Base-by-base conservation (phyloP, 208 protist genomes). In the Trypanosomatidae sp. region DNA sequence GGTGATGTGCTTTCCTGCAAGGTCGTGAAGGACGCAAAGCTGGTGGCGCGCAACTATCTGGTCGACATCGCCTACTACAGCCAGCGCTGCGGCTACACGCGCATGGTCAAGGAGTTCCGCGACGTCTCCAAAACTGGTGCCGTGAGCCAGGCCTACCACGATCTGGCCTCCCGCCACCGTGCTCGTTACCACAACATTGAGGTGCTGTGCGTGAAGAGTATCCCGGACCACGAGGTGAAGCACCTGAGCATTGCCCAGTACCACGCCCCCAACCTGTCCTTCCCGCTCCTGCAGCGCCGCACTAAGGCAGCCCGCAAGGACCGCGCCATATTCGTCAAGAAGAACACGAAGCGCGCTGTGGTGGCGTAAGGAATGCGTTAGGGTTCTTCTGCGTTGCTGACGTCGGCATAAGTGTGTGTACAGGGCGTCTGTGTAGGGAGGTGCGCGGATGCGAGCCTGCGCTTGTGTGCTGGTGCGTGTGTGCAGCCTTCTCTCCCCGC, bases 71-170 rank as follows among this genome's bases (percentile, higher is more conserved):
- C 98, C 55, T 96, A 95, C 87, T 99, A 99, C 94, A 98, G 99
- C 90, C 98, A 98, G 71, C 94, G 98, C 74, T 98, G 90, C 77
- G 98, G 98, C 72, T 99, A 98, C 74, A 99, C 99, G 79, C 99
- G 99, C 95, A 99, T 99, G 93, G 98, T 99, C 90, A 99, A 99
- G 93, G 99, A 99, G 91, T 99, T 98, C 96, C 96, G 99, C 77
- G 99, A 99, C 68, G 91, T 96, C 33, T 95, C 94, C 77, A 92
- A 98, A 76, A 84, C 86, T 70, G 97, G 94, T 65, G 99, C 99
- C 76, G 96, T 99, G 68, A 91, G 97, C 64, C 94, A 99, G 89
- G 94, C 99, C 79, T 99, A 99, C 91, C 86, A 94, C 76, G 99
- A 99, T 69, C 97, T 99, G 84, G 98, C 99, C 74, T 97, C 95